A percentile compares a stretch with the other conserved stretches of the same genome.
Conservation (phyloP, 176 grass and related monocot species). For the Thinopyrum elongatum region DNA sequence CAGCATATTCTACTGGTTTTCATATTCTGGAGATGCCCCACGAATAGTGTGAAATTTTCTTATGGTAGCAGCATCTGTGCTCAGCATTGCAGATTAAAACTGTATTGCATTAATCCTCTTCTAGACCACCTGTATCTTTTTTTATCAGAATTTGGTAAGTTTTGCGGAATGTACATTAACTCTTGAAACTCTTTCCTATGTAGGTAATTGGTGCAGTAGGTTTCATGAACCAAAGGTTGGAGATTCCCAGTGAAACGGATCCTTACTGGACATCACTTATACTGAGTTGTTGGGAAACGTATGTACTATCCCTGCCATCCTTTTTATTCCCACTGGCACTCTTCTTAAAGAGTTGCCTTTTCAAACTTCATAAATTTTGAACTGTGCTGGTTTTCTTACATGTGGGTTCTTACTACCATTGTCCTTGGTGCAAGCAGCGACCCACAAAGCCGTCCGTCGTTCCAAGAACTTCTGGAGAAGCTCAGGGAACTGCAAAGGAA, state of each 20-base stretch:
- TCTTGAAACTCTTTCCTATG: background rate
- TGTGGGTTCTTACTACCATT: background rate
- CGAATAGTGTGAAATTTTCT: background rate
- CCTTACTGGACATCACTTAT: constrained; percentile 84
- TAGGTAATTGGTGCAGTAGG: constrained; percentile 91
- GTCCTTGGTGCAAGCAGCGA: constrained; percentile 50
- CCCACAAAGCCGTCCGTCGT: constrained; percentile 60
- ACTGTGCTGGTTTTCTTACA: background rate
- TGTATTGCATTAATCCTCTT: background rate
- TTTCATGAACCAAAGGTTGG: constrained; percentile 95
- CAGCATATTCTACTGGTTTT: background rate
- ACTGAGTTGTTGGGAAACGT: constrained; percentile 94
- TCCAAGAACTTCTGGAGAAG: constrained; percentile 77
- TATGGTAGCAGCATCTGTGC: background rate
- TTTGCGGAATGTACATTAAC: constrained; percentile 15
- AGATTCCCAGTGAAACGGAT: constrained; percentile 74
- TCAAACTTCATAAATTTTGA: background rate
- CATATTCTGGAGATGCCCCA: background rate
- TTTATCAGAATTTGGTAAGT: background rate
- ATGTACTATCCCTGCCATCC: background rate
- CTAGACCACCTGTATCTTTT: background rate
- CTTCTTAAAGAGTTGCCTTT: background rate
- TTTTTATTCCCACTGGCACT: constrained; percentile 4
- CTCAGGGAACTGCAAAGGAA: constrained; percentile 72
- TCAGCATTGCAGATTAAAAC: background rate